Evolutionary conservation across 140 eudicot genomes (phyloP).

Genomic region (Ambrosia hybrid): DNA sequence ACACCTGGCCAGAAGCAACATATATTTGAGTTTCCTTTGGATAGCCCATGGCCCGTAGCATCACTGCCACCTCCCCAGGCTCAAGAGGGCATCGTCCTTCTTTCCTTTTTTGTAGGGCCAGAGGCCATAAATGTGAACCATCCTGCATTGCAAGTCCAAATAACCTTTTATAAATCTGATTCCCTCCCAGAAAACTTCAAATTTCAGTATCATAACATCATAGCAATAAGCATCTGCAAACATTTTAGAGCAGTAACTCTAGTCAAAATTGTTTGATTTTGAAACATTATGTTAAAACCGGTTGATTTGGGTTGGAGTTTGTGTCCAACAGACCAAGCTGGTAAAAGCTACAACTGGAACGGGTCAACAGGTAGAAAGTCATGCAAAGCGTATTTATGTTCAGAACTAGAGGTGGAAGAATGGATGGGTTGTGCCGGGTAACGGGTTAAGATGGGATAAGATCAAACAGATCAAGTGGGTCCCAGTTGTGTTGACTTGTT

Average conservation of each 20-base stretch:
- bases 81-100: conserved; percentile 99
- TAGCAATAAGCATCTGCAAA: background rate
- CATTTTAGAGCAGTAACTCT: background rate
- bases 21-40: conserved; percentile 98
- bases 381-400: background rate
- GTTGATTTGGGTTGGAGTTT: background rate
- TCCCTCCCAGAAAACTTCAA: conserved; percentile 4
- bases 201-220: conserved; percentile 10
- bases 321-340: background rate
- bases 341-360: background rate
- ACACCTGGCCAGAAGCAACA: conserved; percentile 98
- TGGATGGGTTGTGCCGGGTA: background rate
- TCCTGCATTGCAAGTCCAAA: conserved; percentile 48
- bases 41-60: conserved; percentile 97
- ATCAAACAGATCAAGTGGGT: background rate
- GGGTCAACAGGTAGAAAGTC: background rate
- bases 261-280: background rate
- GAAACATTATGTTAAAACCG: background rate
- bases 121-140: conserved; percentile 96
- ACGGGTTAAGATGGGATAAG: background rate
- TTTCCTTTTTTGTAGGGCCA: conserved; percentile 92
- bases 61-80: conserved; percentile 98
- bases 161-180: conserved; percentile 8
- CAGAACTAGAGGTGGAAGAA: background rate
- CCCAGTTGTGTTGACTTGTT: background rate